Conservation (phyloP, 2,329 filamentous ascomycete genomes). For the Trichoderma asperellum region DNA sequence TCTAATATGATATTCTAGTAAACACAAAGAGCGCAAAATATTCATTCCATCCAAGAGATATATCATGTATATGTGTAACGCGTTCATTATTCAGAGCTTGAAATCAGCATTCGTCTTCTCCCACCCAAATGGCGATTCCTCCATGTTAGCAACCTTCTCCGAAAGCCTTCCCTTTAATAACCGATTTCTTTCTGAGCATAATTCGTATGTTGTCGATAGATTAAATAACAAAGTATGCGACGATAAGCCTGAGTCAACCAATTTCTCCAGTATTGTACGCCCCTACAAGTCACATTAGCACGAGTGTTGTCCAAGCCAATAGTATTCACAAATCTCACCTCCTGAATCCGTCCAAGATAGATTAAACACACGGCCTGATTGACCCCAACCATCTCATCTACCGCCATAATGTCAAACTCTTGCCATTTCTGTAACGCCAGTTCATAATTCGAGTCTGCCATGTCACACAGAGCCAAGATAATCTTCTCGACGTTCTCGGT, state of each 20-base stretch:
- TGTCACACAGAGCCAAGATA: constrained; percentile 70
- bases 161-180: constrained; percentile 72
- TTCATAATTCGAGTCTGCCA: constrained; percentile 76
- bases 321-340: constrained; percentile 54
- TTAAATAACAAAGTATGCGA: constrained; percentile 89
- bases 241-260: constrained; percentile 64
- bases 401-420: constrained; percentile 46
- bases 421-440: constrained; percentile 67
- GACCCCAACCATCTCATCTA: constrained; percentile 73
- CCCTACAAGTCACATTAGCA: constrained; percentile 53
- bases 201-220: constrained; percentile 85
- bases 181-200: constrained; percentile 78
- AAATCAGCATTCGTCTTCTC: constrained; percentile 75
- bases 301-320: not conserved
- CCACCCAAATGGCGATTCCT: constrained; percentile 63
- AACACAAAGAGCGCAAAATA: not conserved
- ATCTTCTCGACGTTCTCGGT: constrained; percentile 50
- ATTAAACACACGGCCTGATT: constrained; percentile 84
- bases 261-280: constrained; percentile 64
- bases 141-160: constrained; percentile 66
- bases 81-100: constrained; percentile 59
- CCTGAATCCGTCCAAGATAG: constrained; percentile 76
- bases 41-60: not conserved
- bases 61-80: not conserved
- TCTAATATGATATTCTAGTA: not conserved